Base-by-base conservation (phyloP, 129 eudicot species). In the Scalesia atractyloides region DNA sequence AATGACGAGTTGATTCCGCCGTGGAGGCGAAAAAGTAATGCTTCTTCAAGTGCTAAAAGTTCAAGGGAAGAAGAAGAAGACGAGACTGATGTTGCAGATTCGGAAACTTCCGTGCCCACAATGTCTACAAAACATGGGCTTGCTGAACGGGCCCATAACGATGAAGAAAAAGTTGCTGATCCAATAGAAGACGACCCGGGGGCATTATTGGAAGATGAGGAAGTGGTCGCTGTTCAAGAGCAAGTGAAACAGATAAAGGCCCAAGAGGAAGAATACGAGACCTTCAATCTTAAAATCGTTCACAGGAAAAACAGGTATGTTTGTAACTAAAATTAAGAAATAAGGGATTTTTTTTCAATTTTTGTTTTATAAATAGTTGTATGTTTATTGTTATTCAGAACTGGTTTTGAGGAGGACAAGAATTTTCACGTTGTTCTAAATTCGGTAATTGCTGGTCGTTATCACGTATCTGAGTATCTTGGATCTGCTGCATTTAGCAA, bases 401-500 rank as follows among this genome's bases (percentile, higher is more conserved):
- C 98, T 76, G 98, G 98, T 73, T 93, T 93, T 74, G 98, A 93
- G 76, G 98, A 93, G 82, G 95, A 93, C 84, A 93, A 93, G 79
- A 89, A 87, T 82, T 89, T 93, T 47, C 91, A 89, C 43, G 96
- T 93, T 9, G 95, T 89, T 70, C 63, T 93, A 20, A 93, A 93
- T 57, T 89, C 96, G 7, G 95, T 93, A 52, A 75, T 93, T 34
- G 98, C 96, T 54, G 96, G 96, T 34, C 88, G 98, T n/a, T 89
- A 93, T 77, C 96, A 89, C 85, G 96, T 93, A 19, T 89, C 98
- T 0, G 98, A 93, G 81, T 93, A 89, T 86, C 95, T 93, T 65
- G 98, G 98, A 51, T 93, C 98, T 7, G 98, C 98, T 78, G 98
- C 98, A 76, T 93, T 93, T 36, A 93, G 98, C 79, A 93, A 93